These are phyloP conservation scores for Pleurotus citrinopileatus DNA, from an alignment of 768 basidiomycete genomes.

Conservation along the genomic window DNA sequence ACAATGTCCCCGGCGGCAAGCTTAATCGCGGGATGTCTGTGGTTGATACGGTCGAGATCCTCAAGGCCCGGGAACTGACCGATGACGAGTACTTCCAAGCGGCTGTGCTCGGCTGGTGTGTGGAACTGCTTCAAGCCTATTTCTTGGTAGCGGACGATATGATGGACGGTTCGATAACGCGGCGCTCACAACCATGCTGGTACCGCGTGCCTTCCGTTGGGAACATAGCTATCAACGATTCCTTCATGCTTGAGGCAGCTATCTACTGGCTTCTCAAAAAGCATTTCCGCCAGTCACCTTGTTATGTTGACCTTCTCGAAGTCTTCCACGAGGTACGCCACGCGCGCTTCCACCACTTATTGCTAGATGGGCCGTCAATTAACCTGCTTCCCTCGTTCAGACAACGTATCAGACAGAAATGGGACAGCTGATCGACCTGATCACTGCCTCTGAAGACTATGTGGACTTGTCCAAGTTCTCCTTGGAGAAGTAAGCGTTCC, in stretches of 20 bases:
- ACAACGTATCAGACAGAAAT: conserved; percentile 90
- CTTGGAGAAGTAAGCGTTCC: conserved; percentile 60
- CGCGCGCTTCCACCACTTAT: not conserved
- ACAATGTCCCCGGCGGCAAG: conserved; percentile 96
- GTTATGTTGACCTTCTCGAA: conserved; percentile 89
- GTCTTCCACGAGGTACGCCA: conserved; percentile 69
- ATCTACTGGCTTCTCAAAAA: conserved; percentile 90
- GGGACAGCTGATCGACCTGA: conserved; percentile 93
- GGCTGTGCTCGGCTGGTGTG: conserved; percentile 91
- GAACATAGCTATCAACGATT: conserved; percentile 91
- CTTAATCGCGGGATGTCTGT: conserved; percentile 97
- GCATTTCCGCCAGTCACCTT: conserved; percentile 76
- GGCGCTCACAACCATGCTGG: conserved; percentile 95
- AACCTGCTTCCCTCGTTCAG: conserved; percentile 10
- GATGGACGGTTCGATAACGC: conserved; percentile 94
- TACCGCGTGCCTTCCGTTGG: conserved; percentile 66
- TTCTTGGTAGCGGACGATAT: conserved; percentile 98
- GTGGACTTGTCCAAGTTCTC: conserved; percentile 91
- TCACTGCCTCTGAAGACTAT: conserved; percentile 89
- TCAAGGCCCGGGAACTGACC: conserved; percentile 64
- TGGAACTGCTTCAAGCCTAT: conserved; percentile 95
- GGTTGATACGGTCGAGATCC: conserved; percentile 87
- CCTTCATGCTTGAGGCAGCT: conserved; percentile 93
- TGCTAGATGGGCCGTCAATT: not conserved
- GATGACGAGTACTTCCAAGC: conserved; percentile 89